Evolutionary conservation across 139 green algal species (phyloP).

Genomic region (Coccomyxa sp.): DNA sequence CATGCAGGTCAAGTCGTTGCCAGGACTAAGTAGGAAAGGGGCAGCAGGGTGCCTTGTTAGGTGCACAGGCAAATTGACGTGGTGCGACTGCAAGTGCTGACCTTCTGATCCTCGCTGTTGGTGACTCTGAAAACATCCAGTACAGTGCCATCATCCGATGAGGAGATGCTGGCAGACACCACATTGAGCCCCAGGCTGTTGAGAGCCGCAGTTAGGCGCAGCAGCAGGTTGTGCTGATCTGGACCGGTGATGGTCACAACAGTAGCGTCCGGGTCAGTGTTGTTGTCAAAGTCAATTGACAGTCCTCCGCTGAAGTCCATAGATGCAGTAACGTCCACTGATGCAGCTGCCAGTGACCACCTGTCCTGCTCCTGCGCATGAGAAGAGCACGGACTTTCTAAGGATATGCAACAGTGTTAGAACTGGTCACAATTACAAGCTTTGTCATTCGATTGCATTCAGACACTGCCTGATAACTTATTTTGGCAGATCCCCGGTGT

Average conservation of each 20-base stretch:
- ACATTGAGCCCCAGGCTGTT: slow-evolving; percentile 58
- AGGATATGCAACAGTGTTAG: no score
- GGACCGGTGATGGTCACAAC: slow-evolving; percentile 30
- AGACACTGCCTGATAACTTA: no score
- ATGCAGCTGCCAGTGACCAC: background rate
- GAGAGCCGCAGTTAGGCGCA: slow-evolving; percentile 58
- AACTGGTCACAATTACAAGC: no score
- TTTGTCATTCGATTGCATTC: no score
- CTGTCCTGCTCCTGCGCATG: no score
- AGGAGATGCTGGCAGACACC: slow-evolving; percentile 64
- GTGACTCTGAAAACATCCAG: slow-evolving; percentile 71
- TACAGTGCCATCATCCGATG: slow-evolving; percentile 47
- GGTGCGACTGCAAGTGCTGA: background rate
- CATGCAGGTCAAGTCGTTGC: no score
- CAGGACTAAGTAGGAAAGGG: no score
- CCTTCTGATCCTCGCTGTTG: slow-evolving; percentile 47
- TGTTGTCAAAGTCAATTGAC: slow-evolving; percentile 53
- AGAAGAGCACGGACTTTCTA: no score
- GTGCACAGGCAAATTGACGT: no score
- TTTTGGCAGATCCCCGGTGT: no score
- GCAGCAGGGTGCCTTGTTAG: no score
- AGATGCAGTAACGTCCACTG: background rate
- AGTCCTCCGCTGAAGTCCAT: slow-evolving; percentile 8
- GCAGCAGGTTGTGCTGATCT: slow-evolving; percentile 43
- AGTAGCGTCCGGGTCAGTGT: slow-evolving; percentile 38